Base-by-base conservation (phyloP, 1,284 basidiomycete species). In the Hemileia vastatrix region DNA sequence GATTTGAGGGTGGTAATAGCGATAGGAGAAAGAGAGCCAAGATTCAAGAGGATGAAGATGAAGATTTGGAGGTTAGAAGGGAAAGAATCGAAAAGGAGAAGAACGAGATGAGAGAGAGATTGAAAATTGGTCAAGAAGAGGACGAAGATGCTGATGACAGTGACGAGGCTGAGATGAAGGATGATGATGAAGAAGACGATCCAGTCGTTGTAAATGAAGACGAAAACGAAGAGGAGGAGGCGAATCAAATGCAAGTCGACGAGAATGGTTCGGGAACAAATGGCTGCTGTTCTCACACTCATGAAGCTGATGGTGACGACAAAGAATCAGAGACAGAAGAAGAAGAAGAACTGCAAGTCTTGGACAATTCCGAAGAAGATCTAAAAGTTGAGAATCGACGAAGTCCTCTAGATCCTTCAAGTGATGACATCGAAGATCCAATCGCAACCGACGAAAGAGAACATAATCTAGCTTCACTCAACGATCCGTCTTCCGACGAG, bases 1-100 rank as follows among this genome's bases (percentile, higher is more conserved):
- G 27, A 27, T 27, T 27, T 27, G 27, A 27, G 27, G 27, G 27
- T 27, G 27, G 27, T 27, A 27, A 27, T 27, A 27, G 27, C 27
- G n/a, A n/a, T n/a, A n/a, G n/a, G n/a, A n/a, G n/a, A n/a, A 80
- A 82, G n/a, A 78, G 81, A 62, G 72, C 70, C 21, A 81, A 81
- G n/a, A 81, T 76, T 63, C 77, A 76, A 44, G 55, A 75, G 54
- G 64, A 24, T 44, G 66, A 66, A n/a, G 57, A 51, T 8, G 66
- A 63, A 18, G 71, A 65, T n/a, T 67, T 66, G 1, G 67, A 67
- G 5, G 48, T 24, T n/a, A n/a, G n/a, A n/a, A 50, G 43, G 52
- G 44, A 54, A 24, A 43, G 54, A 48, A 44, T 58, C 63, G 64
- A 27, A 40, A 45, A 49, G 6, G 64, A 74, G 54, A 44, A 67